Percentiles rank a stretch among this genome's conserved stretches.
Conservation (phyloP, 768 basidiomycete genomes). For the Termitomyces eurrhizus region DNA sequence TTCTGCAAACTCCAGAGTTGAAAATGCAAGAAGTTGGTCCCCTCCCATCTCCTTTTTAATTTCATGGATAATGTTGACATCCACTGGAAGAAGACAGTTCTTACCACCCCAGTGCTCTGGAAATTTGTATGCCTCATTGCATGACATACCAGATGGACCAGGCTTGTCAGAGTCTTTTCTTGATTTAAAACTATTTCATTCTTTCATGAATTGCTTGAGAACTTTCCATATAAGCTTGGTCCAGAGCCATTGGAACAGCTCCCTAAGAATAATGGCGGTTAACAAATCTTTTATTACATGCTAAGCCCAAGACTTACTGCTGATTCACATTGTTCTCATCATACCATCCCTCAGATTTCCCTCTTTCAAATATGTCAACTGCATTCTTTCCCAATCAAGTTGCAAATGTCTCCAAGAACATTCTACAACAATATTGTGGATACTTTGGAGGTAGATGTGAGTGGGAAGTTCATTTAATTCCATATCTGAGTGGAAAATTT, state of each 20-base stretch:
- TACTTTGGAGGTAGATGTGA: slow-evolving; percentile 26
- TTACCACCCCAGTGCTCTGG: not conserved
- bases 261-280: not conserved
- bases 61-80: slow-evolving; percentile 19
- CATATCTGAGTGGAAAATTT: slow-evolving; percentile 24
- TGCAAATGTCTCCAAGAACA: slow-evolving; percentile 31
- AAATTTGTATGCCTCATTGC: not conserved
- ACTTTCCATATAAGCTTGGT: not conserved
- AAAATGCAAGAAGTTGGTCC: not conserved
- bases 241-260: not conserved
- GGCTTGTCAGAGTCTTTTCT: slow-evolving; percentile 5
- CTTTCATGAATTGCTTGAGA: slow-evolving; percentile 5
- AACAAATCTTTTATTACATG: not conserved
- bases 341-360: slow-evolving; percentile 19
- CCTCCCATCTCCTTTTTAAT: slow-evolving; percentile 23
- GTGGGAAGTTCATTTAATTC: slow-evolving; percentile 22
- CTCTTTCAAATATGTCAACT: slow-evolving; percentile 19
- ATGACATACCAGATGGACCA: not conserved
- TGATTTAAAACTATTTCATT: slow-evolving; percentile 23
- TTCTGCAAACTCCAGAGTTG: slow-evolving; percentile 19
- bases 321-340: slow-evolving; percentile 20
- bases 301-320: slow-evolving; percentile 18
- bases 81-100: not conserved
- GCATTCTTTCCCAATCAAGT: slow-evolving; percentile 29
- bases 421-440: slow-evolving; percentile 34